Base-by-base conservation (phyloP, 768 basidiomycete genomes). In the Jaapia argillacea region DNA sequence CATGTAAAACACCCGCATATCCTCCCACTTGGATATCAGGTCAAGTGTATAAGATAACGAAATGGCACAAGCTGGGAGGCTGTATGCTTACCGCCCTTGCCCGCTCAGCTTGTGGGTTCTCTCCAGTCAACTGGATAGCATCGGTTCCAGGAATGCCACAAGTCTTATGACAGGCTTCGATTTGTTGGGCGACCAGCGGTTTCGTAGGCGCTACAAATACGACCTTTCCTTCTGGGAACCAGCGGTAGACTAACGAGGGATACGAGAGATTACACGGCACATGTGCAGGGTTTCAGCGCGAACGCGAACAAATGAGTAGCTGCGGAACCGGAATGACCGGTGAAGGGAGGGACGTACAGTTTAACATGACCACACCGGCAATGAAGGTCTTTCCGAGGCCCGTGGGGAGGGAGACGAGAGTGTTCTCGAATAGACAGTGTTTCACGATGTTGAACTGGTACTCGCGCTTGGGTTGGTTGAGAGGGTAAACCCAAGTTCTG, bases 361-460 rank as follows among this genome's bases (percentile, higher is more conserved):
- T 94, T 23, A 93, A 65, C 94, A 99, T 97, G 18, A 99, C 75
- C 2, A 89, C 90, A 1, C 94, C 92, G 3, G 96, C 96, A 47
- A 99, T 85, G 54, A 99, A 98, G 0, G 96, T 99, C 65, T 99
- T 99, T 13, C 96, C 96, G 10, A 98, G 67, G 36, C 96, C 96
- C 0, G 96, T 99, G 2, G 96, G 96, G 12, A 99, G 66, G 0
- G 92, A 85, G 23, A 97, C 92, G 5, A 99, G 74, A 5, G 89
- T 87, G 56, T 99, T 98, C 21, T 97, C 86, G 54, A 86, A 90
- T 20, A 99, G 70, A 52, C 81, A 85, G 24, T 77, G 71, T 54
- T 73, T 79, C 45, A 90, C 84, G 46, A 99, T 97, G 46, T 96
- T 94, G 58, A 74, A 93, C 53, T 99, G 96, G 55, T 98, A 99